Conservation (phyloP, 2,329 filamentous ascomycete genomes). For the Calonectria pteridis region DNA sequence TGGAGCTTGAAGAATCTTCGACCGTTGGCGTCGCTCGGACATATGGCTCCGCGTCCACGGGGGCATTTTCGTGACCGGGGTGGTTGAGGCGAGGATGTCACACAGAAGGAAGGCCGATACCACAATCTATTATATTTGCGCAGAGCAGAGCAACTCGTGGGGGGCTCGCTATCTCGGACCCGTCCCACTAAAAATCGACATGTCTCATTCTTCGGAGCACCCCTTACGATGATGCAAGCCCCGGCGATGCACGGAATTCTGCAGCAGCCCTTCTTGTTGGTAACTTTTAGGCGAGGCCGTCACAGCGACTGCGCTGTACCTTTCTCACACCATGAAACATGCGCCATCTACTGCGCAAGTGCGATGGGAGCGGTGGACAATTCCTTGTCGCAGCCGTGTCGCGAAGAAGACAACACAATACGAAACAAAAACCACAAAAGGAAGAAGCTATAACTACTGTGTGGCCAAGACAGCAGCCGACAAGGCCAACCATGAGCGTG, state of each 20-base stretch:
- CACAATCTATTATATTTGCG: constrained; percentile 3
- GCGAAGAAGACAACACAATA: background rate
- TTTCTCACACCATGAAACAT: background rate
- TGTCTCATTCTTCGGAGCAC: constrained; percentile 7
- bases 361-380: background rate
- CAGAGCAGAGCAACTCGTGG: background rate
- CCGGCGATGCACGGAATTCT: constrained; percentile 10
- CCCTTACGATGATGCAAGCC: background rate
- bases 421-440: background rate
- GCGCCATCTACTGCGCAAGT: background rate
- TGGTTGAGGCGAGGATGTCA: background rate
- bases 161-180: background rate
- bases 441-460: background rate
- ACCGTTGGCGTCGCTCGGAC: background rate
- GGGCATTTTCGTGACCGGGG: constrained; percentile 3
- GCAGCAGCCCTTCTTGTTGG: constrained; percentile 4
- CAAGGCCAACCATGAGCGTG: background rate
- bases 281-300: constrained; percentile 8
- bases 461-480: background rate
- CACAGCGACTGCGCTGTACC: background rate
- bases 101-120: constrained; percentile 1
- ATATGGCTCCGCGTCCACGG: constrained; percentile 5
- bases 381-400: background rate
- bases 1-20: background rate
- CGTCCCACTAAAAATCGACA: constrained; percentile 1